A percentile compares a stretch with the other conserved stretches of the same genome.
phyloP scores from a whole-genome alignment of 2,329 filamentous ascomycete genomes.

The Botrytis byssoidea region DNA sequence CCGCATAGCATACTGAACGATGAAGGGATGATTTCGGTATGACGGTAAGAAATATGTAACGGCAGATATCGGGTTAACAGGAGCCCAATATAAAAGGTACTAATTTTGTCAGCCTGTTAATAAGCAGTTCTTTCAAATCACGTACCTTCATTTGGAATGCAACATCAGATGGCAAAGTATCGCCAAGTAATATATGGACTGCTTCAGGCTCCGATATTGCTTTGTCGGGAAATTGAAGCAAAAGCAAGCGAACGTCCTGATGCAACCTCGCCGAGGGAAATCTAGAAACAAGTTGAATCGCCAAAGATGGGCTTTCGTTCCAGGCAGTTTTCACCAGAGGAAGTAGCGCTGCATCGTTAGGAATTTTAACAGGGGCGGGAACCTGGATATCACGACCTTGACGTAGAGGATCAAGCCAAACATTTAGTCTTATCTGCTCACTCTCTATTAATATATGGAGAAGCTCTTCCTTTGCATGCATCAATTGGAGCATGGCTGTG shows the following conservation, averaged over 20 bases:
- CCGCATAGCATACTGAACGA: slow-evolving; percentile 95
- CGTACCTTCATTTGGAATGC: slow-evolving; percentile 78
- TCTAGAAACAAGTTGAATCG: slow-evolving; percentile 77
- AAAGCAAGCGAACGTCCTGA: slow-evolving; percentile 72
- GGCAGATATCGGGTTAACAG: slow-evolving; percentile 89
- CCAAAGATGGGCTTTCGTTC: slow-evolving; percentile 79
- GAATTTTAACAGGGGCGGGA: slow-evolving; percentile 40
- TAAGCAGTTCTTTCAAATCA: background rate
- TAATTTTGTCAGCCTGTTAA: slow-evolving; percentile 43
- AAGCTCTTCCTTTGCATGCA: slow-evolving; percentile 80
- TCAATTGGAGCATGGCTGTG: slow-evolving; percentile 53
- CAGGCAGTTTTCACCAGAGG: slow-evolving; percentile 78
- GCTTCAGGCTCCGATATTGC: slow-evolving; percentile 79
- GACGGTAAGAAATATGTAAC: slow-evolving; percentile 90
- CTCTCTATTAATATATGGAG: slow-evolving; percentile 77
- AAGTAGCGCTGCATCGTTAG: slow-evolving; percentile 44
- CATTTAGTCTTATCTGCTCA: slow-evolving; percentile 77
- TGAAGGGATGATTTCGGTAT: slow-evolving; percentile 86
- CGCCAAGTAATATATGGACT: slow-evolving; percentile 76
- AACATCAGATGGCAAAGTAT: slow-evolving; percentile 73
- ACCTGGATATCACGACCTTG: slow-evolving; percentile 53
- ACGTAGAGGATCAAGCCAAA: slow-evolving; percentile 85
- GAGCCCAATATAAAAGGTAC: slow-evolving; percentile 90
- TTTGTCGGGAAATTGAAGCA: slow-evolving; percentile 81
- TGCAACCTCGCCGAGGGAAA: slow-evolving; percentile 74